Conservation (phyloP, 768 basidiomycete species). For the Chalciporus pseudorubinellus region DNA sequence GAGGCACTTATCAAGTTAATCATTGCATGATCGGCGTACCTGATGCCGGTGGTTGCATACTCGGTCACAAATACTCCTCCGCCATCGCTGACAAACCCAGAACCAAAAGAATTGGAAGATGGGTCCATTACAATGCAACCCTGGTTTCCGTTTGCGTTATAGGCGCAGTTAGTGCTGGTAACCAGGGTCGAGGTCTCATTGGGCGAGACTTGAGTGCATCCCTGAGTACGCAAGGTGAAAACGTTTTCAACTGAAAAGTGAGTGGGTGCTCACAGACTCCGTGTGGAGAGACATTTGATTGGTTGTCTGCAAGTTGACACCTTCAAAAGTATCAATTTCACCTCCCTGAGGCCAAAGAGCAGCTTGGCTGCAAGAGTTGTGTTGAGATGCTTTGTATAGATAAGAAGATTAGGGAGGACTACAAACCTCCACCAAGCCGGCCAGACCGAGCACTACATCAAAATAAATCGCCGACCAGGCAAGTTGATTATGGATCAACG, state of each 20-base stretch:
- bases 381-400: not conserved
- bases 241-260: not conserved
- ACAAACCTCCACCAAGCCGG: conserved; percentile 53
- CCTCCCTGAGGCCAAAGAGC: conserved; percentile 61
- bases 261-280: conserved; percentile 36
- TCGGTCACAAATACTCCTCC: conserved; percentile 80
- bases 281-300: conserved; percentile 81
- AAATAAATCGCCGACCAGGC: conserved; percentile 2
- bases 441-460: conserved; percentile 64
- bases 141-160: conserved; percentile 50
- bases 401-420: not conserved
- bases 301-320: conserved; percentile 61
- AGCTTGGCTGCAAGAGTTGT: conserved; percentile 39
- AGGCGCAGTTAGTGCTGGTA: conserved; percentile 59
- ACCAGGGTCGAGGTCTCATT: conserved; percentile 51
- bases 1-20: not conserved
- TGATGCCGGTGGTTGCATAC: conserved; percentile 61
- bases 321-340: conserved; percentile 82
- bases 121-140: conserved; percentile 67
- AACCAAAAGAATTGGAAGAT: conserved; percentile 56
- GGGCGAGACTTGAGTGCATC: conserved; percentile 52
- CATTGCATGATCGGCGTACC: conserved; percentile 38
- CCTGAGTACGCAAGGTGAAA: conserved; percentile 25
- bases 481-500: conserved; percentile 20
- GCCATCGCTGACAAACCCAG: conserved; percentile 58